Conservation (phyloP, 257 asterid species). For the Scutellaria baicalensis region DNA sequence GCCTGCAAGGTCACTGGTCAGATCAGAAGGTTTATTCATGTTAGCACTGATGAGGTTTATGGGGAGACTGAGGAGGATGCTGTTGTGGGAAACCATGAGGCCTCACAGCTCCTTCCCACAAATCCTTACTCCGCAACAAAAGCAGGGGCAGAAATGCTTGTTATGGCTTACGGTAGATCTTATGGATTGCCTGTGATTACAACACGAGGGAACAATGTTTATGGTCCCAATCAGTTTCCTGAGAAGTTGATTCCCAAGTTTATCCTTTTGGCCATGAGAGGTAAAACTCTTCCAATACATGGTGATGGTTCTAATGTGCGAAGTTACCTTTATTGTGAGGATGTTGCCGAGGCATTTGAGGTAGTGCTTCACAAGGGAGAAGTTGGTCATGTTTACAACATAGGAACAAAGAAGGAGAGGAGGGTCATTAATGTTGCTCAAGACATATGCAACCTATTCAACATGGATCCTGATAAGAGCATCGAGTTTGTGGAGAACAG, state of each 20-base stretch:
- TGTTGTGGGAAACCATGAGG: constrained; percentile 64
- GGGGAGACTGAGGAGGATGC: constrained; percentile 76
- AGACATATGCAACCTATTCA: constrained; percentile 50
- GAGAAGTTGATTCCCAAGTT: constrained; percentile 70
- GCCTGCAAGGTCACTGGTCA: constrained; percentile 66
- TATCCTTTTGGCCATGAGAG: constrained; percentile 62
- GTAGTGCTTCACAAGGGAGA: constrained; percentile 60
- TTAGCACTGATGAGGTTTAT: constrained; percentile 68
- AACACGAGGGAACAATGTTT: constrained; percentile 65
- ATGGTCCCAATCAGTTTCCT: constrained; percentile 70
- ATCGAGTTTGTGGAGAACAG: constrained; percentile 66
- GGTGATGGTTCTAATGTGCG: constrained; percentile 67
- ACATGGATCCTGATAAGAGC: constrained; percentile 42
- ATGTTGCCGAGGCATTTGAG: constrained; percentile 73
- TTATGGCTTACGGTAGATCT: constrained; percentile 66
- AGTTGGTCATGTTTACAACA: constrained; percentile 62
- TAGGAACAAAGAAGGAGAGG: constrained; percentile 63
- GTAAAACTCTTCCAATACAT: constrained; percentile 58
- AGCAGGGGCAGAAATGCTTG: constrained; percentile 80
- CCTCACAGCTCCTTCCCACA: constrained; percentile 62
- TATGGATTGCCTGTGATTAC: constrained; percentile 67
- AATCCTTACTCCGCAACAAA: constrained; percentile 68
- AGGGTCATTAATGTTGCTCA: constrained; percentile 54
- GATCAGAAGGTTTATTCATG: constrained; percentile 61
- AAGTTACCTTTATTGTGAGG: constrained; percentile 68